phyloP scores from a whole-genome alignment of 2,329 filamentous ascomycete genomes.

The Chaetothyriales sp. region DNA sequence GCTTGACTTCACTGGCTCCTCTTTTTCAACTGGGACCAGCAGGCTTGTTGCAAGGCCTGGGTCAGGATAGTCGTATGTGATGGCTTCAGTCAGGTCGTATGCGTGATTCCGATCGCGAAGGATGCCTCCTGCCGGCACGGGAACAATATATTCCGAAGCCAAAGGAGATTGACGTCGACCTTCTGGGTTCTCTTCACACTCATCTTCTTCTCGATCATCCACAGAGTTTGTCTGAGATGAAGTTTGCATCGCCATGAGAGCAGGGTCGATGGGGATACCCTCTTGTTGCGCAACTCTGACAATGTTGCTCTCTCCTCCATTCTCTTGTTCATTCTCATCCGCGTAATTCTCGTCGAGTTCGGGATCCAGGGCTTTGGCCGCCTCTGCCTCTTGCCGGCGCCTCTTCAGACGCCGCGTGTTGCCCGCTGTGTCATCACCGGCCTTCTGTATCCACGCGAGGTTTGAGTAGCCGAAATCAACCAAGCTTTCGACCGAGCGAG shows the following conservation, averaged over 20 bases:
- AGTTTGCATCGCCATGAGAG: conserved; percentile 19
- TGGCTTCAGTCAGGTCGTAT: conserved; percentile 23
- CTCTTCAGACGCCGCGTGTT: conserved; percentile 34
- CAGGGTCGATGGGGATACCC: conserved; percentile 32
- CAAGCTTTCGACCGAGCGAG: conserved; percentile 74
- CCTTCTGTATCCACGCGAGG: conserved; percentile 61
- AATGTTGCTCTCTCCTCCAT: conserved; percentile 8
- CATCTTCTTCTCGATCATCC: conserved; percentile 15
- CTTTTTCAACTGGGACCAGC: conserved; percentile 7
- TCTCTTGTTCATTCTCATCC: conserved; percentile 24
- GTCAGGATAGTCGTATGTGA: conserved; percentile 24
- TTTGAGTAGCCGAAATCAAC: conserved; percentile 89
- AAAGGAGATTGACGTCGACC: conserved; percentile 1
- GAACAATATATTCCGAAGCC: conserved; percentile 10
- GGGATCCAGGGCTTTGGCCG: conserved; percentile 35
- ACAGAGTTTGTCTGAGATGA: neutral
- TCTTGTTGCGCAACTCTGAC: conserved; percentile 17
- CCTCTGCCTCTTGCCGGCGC: conserved; percentile 41
- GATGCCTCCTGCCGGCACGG: conserved; percentile 20
- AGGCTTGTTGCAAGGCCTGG: conserved; percentile 8
- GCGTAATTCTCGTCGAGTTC: conserved; percentile 32
- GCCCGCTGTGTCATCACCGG: conserved; percentile 33
- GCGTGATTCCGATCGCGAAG: conserved; percentile 18
- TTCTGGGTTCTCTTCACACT: conserved; percentile 17
- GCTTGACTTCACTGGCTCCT: neutral